phyloP scores from a whole-genome alignment of 352 stramenopile species.

The Phytophthora cajani region DNA sequence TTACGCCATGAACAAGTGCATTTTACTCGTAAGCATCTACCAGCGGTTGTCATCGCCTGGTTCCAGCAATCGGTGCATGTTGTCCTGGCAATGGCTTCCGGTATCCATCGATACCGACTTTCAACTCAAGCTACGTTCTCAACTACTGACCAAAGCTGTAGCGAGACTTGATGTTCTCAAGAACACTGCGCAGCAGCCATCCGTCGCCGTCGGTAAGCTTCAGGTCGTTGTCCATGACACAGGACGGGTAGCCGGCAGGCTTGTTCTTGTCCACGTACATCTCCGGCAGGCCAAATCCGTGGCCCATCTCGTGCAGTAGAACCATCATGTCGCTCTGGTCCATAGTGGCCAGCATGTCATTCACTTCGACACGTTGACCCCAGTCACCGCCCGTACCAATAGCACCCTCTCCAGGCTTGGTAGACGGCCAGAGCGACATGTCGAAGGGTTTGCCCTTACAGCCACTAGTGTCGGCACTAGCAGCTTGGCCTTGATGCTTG shows the following conservation, averaged over 20 bases:
- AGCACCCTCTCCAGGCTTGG: constrained; percentile 22
- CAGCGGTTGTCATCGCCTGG: neutral
- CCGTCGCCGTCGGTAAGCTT: constrained; percentile 26
- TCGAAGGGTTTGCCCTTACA: constrained; percentile 34
- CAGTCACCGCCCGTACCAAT: constrained; percentile 44
- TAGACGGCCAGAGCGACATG: constrained; percentile 53
- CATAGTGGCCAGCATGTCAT: constrained; percentile 42
- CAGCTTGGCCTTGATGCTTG: constrained; percentile 40
- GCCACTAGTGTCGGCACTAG: constrained; percentile 23
- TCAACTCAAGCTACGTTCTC: too few species aligned
- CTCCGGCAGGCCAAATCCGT: constrained; percentile 44
- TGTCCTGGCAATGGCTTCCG: too few species aligned
- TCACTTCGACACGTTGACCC: constrained; percentile 50
- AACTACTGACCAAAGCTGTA: constrained; percentile 5
- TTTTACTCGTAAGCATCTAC: neutral
- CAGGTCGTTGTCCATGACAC: constrained; percentile 24
- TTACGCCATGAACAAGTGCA: neutral
- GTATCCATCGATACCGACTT: too few species aligned
- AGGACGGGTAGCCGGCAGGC: constrained; percentile 18
- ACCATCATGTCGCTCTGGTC: constrained; percentile 38
- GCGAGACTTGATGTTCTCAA: constrained; percentile 31
- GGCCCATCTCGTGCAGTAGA: constrained; percentile 52
- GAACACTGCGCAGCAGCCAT: constrained; percentile 26
- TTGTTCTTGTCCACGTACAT: constrained; percentile 37
- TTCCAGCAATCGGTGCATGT: too few species aligned